A percentile compares a stretch with the other conserved stretches of the same genome.
Evolutionary conservation across 2,329 filamentous ascomycete species (phyloP).

Genomic region (Fusarium foetens): DNA sequence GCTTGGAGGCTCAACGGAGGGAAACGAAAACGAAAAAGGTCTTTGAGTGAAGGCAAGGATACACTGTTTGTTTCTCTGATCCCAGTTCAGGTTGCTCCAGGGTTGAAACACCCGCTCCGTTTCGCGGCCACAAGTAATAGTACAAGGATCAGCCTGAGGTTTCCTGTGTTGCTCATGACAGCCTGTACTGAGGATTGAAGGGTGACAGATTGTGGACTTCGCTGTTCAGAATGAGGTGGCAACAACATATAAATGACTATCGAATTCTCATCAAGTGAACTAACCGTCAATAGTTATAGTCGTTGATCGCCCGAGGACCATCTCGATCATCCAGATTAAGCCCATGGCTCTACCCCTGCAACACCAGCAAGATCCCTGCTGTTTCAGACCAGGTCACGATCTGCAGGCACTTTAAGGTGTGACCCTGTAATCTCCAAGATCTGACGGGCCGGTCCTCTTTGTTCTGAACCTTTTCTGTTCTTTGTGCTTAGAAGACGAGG

Average conservation of each 20-base stretch:
- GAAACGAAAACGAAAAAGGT: neutral
- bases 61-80: slow-evolving; percentile 24
- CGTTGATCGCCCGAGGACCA: neutral
- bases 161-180: neutral
- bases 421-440: slow-evolving; percentile 43
- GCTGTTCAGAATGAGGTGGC: neutral
- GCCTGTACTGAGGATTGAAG: neutral
- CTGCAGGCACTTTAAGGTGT: slow-evolving; percentile 35
- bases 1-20: neutral
- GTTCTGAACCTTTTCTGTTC: slow-evolving; percentile 10
- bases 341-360: slow-evolving; percentile 10
- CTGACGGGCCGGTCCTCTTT: slow-evolving; percentile 22
- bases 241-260: neutral
- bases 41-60: neutral
- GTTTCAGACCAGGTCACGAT: slow-evolving; percentile 27
- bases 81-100: slow-evolving; percentile 12
- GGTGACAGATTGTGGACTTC: neutral
- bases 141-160: slow-evolving; percentile 22
- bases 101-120: slow-evolving; percentile 39
- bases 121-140: slow-evolving; percentile 12
- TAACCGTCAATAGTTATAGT: neutral
- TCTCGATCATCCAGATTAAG: slow-evolving; percentile 16
- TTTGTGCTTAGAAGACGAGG: slow-evolving; percentile 21
- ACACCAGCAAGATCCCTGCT: slow-evolving; percentile 21
- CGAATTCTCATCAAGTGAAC: neutral